Percentiles rank a stretch among this genome's conserved stretches.
These are phyloP conservation scores for Sequoia sempervirens DNA, from an alignment of 75 land plant genomes.

Conservation along the genomic window DNA sequence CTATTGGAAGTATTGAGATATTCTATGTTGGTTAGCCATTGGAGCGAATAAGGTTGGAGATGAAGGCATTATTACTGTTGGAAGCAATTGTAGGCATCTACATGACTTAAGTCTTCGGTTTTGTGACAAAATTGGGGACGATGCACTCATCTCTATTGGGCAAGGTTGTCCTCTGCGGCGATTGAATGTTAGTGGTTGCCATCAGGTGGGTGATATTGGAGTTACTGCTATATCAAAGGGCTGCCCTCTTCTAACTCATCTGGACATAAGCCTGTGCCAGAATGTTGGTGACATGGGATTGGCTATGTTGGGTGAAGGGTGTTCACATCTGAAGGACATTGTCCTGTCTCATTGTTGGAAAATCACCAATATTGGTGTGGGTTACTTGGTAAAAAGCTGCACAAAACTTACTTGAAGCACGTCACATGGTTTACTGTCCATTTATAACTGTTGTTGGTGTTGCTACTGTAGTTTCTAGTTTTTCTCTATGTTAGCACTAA, in stretches of 20 bases:
- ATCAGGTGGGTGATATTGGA: constrained; percentile 74
- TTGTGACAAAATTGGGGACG: constrained; percentile 69
- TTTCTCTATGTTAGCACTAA: too few relatives aligned
- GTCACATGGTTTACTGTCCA: constrained; percentile 91
- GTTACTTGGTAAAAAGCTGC: constrained; percentile 54
- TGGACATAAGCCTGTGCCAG: constrained; percentile 91
- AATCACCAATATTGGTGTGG: constrained; percentile 68
- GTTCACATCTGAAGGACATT: constrained; percentile 68
- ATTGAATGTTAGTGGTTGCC: constrained; percentile 86
- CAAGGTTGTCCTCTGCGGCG: constrained; percentile 58
- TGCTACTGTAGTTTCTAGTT: constrained; percentile 73
- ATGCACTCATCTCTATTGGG: constrained; percentile 73
- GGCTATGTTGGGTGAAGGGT: constrained; percentile 66
- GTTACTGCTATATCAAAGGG: constrained; percentile 75
- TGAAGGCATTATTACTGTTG: too few relatives aligned
- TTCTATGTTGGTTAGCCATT: too few relatives aligned
- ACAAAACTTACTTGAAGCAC: constrained; percentile 53
- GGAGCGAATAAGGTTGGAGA: too few relatives aligned
- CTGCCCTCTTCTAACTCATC: constrained; percentile 57
- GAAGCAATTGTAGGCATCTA: too few relatives aligned
- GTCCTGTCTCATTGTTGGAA: constrained; percentile 74
- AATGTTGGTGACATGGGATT: constrained; percentile 67
- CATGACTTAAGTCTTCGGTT: too few relatives aligned
- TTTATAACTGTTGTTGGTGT: constrained; percentile 68
- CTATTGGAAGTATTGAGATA: too few relatives aligned